Evolutionary conservation across 768 basidiomycete genomes (phyloP).

Genomic region (Suillus decipiens): DNA sequence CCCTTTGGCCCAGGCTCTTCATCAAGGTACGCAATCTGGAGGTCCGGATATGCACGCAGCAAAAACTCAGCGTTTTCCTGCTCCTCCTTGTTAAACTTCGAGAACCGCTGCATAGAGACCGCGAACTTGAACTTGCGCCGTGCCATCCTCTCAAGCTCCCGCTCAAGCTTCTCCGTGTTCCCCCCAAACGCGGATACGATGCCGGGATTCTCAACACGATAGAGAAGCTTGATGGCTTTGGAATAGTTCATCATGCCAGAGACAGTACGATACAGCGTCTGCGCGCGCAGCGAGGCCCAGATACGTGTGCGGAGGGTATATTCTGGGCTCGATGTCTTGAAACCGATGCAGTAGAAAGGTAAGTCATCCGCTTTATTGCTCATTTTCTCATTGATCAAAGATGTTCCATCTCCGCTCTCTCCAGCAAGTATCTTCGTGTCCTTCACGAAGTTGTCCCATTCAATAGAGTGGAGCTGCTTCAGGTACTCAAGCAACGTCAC

Average conservation of each 20-base stretch:
- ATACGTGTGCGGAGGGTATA: slow-evolving; percentile 99
- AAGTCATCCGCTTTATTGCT: slow-evolving; percentile 81
- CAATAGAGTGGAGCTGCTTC: slow-evolving; percentile 96
- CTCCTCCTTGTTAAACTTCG: slow-evolving; percentile 99
- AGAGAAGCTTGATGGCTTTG: slow-evolving; percentile 98
- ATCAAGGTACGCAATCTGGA: slow-evolving; percentile 97
- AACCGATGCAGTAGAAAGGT: slow-evolving; percentile 99
- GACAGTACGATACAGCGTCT: slow-evolving; percentile 97
- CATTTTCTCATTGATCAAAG: slow-evolving; percentile 66
- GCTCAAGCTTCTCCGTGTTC: slow-evolving; percentile 93
- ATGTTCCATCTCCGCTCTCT: slow-evolving; percentile 67
- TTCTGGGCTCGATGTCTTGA: slow-evolving; percentile 98
- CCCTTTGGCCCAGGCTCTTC: slow-evolving; percentile 92
- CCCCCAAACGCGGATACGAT: slow-evolving; percentile 96
- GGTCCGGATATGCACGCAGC: slow-evolving; percentile 94
- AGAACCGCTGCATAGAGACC: slow-evolving; percentile 98
- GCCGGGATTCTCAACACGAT: slow-evolving; percentile 98
- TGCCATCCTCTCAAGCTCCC: slow-evolving; percentile 95
- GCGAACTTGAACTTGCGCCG: slow-evolving; percentile 98
- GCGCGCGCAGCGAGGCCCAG: slow-evolving; percentile 97
- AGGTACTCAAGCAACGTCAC: slow-evolving; percentile 97
- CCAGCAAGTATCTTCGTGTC: slow-evolving; percentile 99
- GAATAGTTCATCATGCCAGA: slow-evolving; percentile 99
- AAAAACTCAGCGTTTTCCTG: slow-evolving; percentile 98
- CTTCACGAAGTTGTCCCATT: slow-evolving; percentile 99